phyloP scores from a whole-genome alignment of 495 filamentous ascomycete species.

The Podospora pseudocomata region DNA sequence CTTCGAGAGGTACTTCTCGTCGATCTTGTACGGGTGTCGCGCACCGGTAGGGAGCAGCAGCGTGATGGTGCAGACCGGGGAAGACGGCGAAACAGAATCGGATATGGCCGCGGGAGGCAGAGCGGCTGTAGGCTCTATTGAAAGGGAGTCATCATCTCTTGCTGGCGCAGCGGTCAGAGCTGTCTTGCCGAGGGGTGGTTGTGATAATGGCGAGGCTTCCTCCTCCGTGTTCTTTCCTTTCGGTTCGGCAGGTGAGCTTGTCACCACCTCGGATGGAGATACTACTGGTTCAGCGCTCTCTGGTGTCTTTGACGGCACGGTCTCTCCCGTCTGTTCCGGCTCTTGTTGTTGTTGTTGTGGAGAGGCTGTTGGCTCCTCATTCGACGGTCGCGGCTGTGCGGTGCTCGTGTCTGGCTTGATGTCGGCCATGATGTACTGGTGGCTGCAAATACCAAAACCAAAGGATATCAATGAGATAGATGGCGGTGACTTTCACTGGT shows the following conservation, averaged over 20 bases:
- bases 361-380: neutral
- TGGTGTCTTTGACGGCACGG: neutral
- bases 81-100: neutral
- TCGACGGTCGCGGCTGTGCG: neutral
- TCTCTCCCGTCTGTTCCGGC: neutral
- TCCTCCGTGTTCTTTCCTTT: slow-evolving; percentile 35
- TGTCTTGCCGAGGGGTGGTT: slow-evolving; percentile 21
- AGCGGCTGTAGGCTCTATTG: slow-evolving; percentile 40
- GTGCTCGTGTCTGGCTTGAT: neutral
- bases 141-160: slow-evolving; percentile 35
- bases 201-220: slow-evolving; percentile 27
- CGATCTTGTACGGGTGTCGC: slow-evolving; percentile 81
- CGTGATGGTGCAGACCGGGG: slow-evolving; percentile 54
- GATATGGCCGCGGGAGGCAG: slow-evolving; percentile 16
- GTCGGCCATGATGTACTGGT: neutral
- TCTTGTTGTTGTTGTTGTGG: neutral
- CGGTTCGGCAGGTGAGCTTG: slow-evolving; percentile 18
- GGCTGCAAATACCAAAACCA: neutral
- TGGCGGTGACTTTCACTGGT: neutral
- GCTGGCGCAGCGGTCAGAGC: neutral
- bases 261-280: slow-evolving; percentile 4
- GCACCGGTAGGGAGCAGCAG: slow-evolving; percentile 76
- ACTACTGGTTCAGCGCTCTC: neutral
- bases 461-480: neutral
- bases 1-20: slow-evolving; percentile 78